These are phyloP conservation scores for Pterocarpus macrocarpus DNA, from an alignment of 306 rosid genomes.

Conservation along the genomic window DNA sequence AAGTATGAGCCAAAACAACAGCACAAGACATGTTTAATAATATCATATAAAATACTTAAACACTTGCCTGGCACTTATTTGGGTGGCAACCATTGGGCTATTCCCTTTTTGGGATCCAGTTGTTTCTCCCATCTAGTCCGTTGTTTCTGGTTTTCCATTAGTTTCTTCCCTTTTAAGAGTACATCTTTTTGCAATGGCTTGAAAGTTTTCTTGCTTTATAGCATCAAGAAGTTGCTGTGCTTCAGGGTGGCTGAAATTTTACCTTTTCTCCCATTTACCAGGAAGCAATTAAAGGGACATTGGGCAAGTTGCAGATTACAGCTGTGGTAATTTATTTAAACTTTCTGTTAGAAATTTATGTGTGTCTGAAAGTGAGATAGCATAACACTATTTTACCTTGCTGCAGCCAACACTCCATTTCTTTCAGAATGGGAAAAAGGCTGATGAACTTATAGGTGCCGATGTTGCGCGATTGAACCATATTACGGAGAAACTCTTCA, in stretches of 20 bases:
- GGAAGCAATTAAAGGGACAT: conserved; percentile 69
- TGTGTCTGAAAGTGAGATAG: background rate
- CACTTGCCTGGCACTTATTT: background rate
- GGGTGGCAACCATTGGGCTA: background rate
- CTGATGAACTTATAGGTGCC: conserved; percentile 78
- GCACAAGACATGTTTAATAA: background rate
- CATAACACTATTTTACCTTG: background rate
- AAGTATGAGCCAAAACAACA: background rate
- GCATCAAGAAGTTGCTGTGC: conserved; percentile 19
- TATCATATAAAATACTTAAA: background rate
- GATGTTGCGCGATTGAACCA: conserved; percentile 60
- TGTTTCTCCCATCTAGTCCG: conserved; percentile 9
- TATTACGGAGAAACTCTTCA: conserved; percentile 73
- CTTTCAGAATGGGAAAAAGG: conserved; percentile 77
- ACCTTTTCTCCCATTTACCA: conserved; percentile 45
- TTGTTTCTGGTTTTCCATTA: conserved; percentile 1
- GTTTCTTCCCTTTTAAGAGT: conserved; percentile 17
- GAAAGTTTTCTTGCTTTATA: conserved; percentile 21
- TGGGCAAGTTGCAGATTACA: conserved; percentile 67
- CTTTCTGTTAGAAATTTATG: conserved; percentile 31
- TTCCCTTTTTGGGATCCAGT: conserved; percentile 16
- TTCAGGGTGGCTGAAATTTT: conserved; percentile 29
- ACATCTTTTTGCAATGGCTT: background rate
- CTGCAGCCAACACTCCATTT: conserved; percentile 89
- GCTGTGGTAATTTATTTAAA: conserved; percentile 74